phyloP scores from a whole-genome alignment of 2,329 filamentous ascomycete genomes.

The Trichothecium sympodiale region DNA sequence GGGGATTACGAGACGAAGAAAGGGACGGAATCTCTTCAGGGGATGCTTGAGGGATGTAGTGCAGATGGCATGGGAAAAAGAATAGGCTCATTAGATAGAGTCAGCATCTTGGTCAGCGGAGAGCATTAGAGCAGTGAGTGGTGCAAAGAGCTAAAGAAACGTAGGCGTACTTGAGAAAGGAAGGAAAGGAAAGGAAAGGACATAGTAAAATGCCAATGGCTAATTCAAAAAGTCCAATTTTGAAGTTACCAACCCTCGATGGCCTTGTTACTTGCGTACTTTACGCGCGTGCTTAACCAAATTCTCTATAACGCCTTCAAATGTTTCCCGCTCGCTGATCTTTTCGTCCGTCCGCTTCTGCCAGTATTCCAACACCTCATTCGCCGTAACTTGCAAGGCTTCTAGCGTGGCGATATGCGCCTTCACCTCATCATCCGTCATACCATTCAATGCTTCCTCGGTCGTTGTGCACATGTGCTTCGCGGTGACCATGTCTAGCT shows the following conservation, averaged over 20 bases:
- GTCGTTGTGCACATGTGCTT: slow-evolving; percentile 74
- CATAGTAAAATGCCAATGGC: not conserved
- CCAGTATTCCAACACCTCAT: slow-evolving; percentile 79
- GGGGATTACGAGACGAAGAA: too few species aligned
- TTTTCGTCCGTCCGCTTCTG: slow-evolving; percentile 75
- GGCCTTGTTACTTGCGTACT: slow-evolving; percentile 53
- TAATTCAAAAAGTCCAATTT: not conserved
- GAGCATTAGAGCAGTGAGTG: not conserved
- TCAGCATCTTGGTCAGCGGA: too few species aligned
- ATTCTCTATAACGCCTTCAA: slow-evolving; percentile 95
- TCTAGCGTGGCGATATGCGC: slow-evolving; percentile 60
- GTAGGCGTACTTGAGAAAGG: slow-evolving; percentile 1
- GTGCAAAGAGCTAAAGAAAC: not conserved
- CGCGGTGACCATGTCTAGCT: slow-evolving; percentile 69
- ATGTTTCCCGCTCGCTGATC: slow-evolving; percentile 81
- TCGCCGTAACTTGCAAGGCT: slow-evolving; percentile 58
- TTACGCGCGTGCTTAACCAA: slow-evolving; percentile 84
- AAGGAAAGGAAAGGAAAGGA: too few species aligned
- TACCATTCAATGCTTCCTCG: slow-evolving; percentile 67
- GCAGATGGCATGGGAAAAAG: too few species aligned
- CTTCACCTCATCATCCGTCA: slow-evolving; percentile 67
- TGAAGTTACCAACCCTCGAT: not conserved
- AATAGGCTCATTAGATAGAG: too few species aligned
- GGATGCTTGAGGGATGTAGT: too few species aligned
- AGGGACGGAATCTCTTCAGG: too few species aligned